phyloP scores from a whole-genome alignment of 1,139 yeast species.

The Pichia sp. region DNA sequence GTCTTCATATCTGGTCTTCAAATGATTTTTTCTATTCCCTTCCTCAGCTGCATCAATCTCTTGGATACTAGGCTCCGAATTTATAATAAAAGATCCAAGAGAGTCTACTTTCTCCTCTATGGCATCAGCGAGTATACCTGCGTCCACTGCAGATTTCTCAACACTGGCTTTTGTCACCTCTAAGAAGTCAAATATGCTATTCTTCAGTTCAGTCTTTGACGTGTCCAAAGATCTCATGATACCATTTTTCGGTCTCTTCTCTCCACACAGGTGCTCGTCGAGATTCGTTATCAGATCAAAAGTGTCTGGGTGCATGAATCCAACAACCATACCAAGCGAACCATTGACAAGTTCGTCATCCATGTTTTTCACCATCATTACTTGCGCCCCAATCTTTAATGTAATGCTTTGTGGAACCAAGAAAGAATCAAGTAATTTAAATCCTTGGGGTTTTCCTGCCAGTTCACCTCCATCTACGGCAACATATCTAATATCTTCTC shows the following conservation, averaged over 20 bases:
- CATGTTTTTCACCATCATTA: constrained; percentile 89
- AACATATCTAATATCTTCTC: constrained; percentile 39
- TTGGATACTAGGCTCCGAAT: not conserved
- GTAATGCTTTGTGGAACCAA: constrained; percentile 60
- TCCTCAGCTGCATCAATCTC: no score
- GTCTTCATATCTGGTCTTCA: not conserved
- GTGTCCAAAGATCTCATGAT: not conserved
- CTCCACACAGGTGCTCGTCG: not conserved
- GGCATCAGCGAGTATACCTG: not conserved
- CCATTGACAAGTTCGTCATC: constrained; percentile 91
- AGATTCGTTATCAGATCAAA: constrained; percentile 18
- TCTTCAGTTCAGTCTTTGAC: constrained; percentile 1
- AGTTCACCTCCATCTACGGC: constrained; percentile 62
- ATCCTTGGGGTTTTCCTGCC: constrained; percentile 37
- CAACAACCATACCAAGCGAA: constrained; percentile 78
- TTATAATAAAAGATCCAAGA: no score
- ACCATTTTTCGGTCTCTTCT: not conserved
- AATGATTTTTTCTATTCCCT: no score
- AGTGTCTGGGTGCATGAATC: constrained; percentile 57
- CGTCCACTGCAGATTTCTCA: not conserved
- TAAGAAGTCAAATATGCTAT: constrained; percentile 13
- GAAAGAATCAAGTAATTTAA: constrained; percentile 48
- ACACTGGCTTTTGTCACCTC: constrained; percentile 2
- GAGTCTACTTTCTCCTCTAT: no score
- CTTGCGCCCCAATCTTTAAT: constrained; percentile 83